Base-by-base conservation (phyloP, 139 green algal genomes). In the Chlorella sp. region DNA sequence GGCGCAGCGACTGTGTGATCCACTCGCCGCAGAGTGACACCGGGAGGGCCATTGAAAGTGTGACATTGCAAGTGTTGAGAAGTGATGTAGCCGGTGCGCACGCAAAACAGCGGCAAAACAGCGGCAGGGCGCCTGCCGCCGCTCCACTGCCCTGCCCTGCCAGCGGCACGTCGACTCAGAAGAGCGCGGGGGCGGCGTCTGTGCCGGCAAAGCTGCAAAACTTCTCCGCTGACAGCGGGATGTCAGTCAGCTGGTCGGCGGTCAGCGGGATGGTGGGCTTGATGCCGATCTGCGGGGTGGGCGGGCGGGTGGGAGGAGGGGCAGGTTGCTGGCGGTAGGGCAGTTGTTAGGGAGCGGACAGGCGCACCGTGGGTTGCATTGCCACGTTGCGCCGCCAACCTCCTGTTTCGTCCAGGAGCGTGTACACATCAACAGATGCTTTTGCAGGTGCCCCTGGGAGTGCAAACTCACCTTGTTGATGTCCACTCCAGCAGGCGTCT, bases 401-500 rank as follows among this genome's bases (percentile, higher is more conserved):
- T n/a, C n/a, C n/a, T n/a, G n/a, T n/a, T n/a, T n/a, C n/a, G n/a
- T n/a, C n/a, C n/a, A n/a, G n/a, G n/a, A n/a, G n/a, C n/a, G n/a
- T n/a, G n/a, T n/a, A 69, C 16, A 32, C 60, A 68, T 32, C 22
- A 19, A 19, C 60, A 34, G 19, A 11, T 32, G 6, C 60, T 68
- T 32, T 24, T 32, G 20, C 60, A 34, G 17, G 20, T 24, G 20
- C 17, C 60, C 17, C 28, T 40, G 28, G 36, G 2, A 28, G 62
- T 11, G 62, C 62, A 40, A 16, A 9, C 73, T 11, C 32, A 81
- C 77, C 43, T 92, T 92, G 84, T 96, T 96, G 85, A 96, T 96
- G 86, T 96, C 94, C 19, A 89, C 81, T 7, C 94, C 94, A n/a
- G 86, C 75, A 0, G 92, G 93, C 38, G 93, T 96, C 82, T 95